These are phyloP conservation scores for Herpetomonas samuelpessoai DNA, from an alignment of 208 protist species.

Conservation along the genomic window DNA sequence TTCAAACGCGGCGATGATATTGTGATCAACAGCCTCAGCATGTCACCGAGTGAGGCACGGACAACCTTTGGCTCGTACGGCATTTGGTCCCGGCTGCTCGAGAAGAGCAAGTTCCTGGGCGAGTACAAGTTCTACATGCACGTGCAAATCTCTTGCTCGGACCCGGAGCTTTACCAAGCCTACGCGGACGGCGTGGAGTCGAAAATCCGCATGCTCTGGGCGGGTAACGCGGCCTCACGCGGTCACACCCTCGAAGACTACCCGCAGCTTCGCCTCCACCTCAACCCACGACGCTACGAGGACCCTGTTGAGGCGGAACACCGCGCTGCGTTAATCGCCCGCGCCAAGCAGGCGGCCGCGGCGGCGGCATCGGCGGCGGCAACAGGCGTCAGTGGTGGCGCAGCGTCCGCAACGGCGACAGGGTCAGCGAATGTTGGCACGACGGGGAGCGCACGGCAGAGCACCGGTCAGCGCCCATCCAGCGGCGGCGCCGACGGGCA, in stretches of 20 bases:
- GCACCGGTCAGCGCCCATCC: constrained; percentile 1
- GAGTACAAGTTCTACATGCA: constrained; percentile 85
- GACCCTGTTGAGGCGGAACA: constrained; percentile 68
- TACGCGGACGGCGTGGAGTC: constrained; percentile 89
- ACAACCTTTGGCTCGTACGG: constrained; percentile 57
- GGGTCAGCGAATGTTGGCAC: no score
- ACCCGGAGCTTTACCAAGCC: constrained; percentile 73
- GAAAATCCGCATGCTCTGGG: constrained; percentile 81
- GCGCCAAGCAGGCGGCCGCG: constrained; percentile 16
- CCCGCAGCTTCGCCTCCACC: constrained; percentile 65
- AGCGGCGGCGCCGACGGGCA: constrained; percentile 2
- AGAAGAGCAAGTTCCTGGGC: constrained; percentile 79
- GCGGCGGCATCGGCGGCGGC: neutral
- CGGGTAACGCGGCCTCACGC: constrained; percentile 63
- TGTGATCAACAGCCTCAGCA: constrained; percentile 33
- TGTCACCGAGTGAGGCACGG: constrained; percentile 53
- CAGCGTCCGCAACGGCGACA: neutral
- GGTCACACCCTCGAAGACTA: constrained; percentile 76
- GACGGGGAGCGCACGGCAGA: neutral
- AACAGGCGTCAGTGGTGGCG: neutral
- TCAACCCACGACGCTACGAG: constrained; percentile 79
- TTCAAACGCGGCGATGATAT: constrained; percentile 92
- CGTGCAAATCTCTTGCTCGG: constrained; percentile 67
- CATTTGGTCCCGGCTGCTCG: constrained; percentile 77
- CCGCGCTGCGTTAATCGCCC: constrained; percentile 26